Conservation (phyloP, 2,329 filamentous ascomycete genomes). For the Xylaria polymorpha region DNA sequence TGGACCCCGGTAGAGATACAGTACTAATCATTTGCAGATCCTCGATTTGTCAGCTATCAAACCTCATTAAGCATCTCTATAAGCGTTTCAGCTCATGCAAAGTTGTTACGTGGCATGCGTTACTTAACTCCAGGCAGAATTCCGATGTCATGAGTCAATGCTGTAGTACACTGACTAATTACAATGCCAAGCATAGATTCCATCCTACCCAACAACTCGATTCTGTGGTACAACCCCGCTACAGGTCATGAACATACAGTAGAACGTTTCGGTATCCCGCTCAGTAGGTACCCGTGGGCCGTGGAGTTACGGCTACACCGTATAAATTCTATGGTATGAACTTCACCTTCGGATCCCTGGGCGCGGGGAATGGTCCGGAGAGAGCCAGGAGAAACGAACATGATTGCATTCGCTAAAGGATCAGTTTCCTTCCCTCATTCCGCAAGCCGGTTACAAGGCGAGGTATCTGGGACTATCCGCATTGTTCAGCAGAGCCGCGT, state of each 20-base stretch:
- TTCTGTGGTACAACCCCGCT: constrained; percentile 18
- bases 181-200: constrained; percentile 21
- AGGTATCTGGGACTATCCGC: neutral
- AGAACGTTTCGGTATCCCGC: neutral
- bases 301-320: constrained; percentile 10
- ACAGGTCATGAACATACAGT: constrained; percentile 17
- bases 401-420: constrained; percentile 14
- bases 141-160: constrained; percentile 13
- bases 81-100: constrained; percentile 29
- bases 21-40: neutral
- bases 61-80: constrained; percentile 3
- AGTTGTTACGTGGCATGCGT: constrained; percentile 3
- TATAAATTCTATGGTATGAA: neutral
- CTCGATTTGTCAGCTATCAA: constrained; percentile 19
- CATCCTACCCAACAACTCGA: constrained; percentile 26
- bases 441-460: constrained; percentile 4
- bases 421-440: constrained; percentile 28
- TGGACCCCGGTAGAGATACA: neutral
- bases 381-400: constrained; percentile 8
- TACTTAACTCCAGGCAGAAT: constrained; percentile 1
- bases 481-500: constrained; percentile 16
- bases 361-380: constrained; percentile 9
- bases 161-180: constrained; percentile 8
- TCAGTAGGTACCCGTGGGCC: neutral
- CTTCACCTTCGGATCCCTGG: neutral